Conservation (phyloP, 169 alveolate species). For the Babesia sp. region DNA sequence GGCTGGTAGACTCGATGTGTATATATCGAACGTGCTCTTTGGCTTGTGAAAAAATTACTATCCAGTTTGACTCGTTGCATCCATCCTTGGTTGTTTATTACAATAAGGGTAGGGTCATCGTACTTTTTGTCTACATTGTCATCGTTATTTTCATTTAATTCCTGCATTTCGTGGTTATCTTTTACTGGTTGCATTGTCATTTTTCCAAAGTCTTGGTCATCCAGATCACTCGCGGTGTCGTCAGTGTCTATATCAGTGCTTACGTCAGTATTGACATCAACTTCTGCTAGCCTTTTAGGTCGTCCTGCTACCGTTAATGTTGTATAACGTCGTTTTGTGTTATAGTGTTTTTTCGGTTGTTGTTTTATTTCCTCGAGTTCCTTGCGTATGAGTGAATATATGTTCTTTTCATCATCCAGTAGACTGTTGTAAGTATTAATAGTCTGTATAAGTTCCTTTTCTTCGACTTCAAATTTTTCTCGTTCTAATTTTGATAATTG, state of each 20-base stretch:
- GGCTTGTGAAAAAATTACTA: slow-evolving; percentile 46
- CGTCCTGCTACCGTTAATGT: slow-evolving; percentile 20
- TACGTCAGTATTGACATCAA: neutral
- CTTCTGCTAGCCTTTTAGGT: neutral
- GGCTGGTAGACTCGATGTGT: slow-evolving; percentile 25
- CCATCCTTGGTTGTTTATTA: slow-evolving; percentile 24
- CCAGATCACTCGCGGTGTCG: neutral
- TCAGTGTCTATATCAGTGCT: neutral
- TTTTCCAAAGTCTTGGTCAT: too few species aligned
- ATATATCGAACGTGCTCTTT: slow-evolving; percentile 19
- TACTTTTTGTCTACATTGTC: neutral
- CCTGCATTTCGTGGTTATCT: too few species aligned
- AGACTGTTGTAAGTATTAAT: slow-evolving; percentile 34
- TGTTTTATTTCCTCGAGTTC: slow-evolving; percentile 49
- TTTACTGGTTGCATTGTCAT: too few species aligned
- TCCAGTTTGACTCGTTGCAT: slow-evolving; percentile 53
- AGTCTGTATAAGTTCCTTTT: slow-evolving; percentile 6
- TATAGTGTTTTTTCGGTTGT: slow-evolving; percentile 14
- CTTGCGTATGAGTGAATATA: slow-evolving; percentile 22
- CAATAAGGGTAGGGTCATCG: slow-evolving; percentile 26
- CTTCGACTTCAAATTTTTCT: slow-evolving; percentile 35
- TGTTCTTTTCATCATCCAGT: slow-evolving; percentile 21
- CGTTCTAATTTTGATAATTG: slow-evolving; percentile 50
- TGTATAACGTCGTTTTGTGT: neutral
- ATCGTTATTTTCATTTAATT: neutral